A percentile compares a stretch with the other conserved stretches of the same genome.
Conservation (phyloP, 352 stramenopile genomes). For the Phytophthora fragariae region DNA sequence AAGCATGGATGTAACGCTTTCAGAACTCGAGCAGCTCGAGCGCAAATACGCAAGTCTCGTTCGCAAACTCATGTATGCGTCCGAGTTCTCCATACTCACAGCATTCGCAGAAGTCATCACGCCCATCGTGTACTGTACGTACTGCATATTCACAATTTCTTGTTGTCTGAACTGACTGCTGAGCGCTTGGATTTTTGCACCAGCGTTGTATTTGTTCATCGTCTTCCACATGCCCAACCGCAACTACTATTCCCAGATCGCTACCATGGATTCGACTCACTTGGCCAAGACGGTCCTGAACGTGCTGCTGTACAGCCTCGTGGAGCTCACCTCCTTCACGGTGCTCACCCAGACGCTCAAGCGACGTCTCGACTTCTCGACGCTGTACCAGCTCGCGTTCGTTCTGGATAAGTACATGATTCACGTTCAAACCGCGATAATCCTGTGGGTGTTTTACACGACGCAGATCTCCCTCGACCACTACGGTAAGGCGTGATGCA, state of each 20-base stretch:
- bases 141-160: not conserved
- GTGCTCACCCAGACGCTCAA: conserved; percentile 16
- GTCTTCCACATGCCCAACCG: conserved; percentile 38
- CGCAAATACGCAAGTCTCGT: conserved; percentile 18
- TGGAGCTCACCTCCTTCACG: conserved; percentile 11
- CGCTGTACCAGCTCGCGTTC: conserved; percentile 20
- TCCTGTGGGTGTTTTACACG: conserved; percentile 40
- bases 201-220: conserved; percentile 32
- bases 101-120: conserved; percentile 35
- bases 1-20: not conserved
- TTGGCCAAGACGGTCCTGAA: conserved; percentile 18
- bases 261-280: conserved; percentile 5
- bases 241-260: conserved; percentile 41
- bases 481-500: conserved; percentile 17
- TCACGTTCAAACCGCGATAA: conserved; percentile 26
- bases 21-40: conserved; percentile 22
- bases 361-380: conserved; percentile 15
- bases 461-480: conserved; percentile 32
- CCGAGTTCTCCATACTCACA: conserved; percentile 40
- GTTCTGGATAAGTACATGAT: conserved; percentile 27
- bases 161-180: not conserved
- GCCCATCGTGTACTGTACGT: conserved; percentile 22
- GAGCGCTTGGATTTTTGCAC: too few species aligned
- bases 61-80: conserved; percentile 40
- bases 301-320: conserved; percentile 17